Base-by-base conservation (phyloP, 2,329 filamentous ascomycete species). In the Talaromyces sp. region DNA sequence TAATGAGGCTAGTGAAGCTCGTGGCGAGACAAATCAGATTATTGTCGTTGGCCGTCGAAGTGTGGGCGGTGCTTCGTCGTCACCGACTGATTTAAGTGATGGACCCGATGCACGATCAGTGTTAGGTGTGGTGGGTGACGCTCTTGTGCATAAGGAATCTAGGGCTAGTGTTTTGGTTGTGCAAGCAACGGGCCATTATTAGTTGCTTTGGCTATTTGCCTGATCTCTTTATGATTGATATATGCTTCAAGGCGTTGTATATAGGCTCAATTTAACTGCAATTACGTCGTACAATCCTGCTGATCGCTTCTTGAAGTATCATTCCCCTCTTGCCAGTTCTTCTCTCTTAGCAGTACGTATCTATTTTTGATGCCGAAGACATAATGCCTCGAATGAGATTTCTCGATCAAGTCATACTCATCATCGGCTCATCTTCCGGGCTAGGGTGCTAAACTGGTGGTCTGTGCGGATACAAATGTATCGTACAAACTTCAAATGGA, bases 81-180 rank as follows among this genome's bases (percentile, higher is more conserved):
- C n/a, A n/a, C 33, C 57, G 5, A 25, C 33, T 58, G 64, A 54
- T 43, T 57, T 19, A 50, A 35, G 48, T n/a, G 53, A 43, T 33
- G 37, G 50, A 37, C 37, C 56, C 5, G 71, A 73, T 25, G 66
- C 69, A 1, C 59, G 63, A 2, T 63, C 62, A 39, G 69, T 65
- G 15, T 58, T 76, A 21, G 74, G 75, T 5, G 61, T 66, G 1
- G 59, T 75, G 3, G 72, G 69, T 2, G 68, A 72, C 13, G 70
- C 67, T 4, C 68, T 78, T 69, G 78, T 80, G 58, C 72, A 88
- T 53, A 78, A 77, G 45, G 81, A 80, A 11, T 72, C 88, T n/a
- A 81, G 80, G 62, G 84, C 86, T 0, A 90, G 88, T 70, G 74
- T 91, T 25, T 75, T 91, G 55, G 82, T 91, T 56, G 79, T 92